These are phyloP conservation scores for Debaryomycetaceae sp. DNA, from an alignment of 1,139 yeast species.

Conservation along the genomic window DNA sequence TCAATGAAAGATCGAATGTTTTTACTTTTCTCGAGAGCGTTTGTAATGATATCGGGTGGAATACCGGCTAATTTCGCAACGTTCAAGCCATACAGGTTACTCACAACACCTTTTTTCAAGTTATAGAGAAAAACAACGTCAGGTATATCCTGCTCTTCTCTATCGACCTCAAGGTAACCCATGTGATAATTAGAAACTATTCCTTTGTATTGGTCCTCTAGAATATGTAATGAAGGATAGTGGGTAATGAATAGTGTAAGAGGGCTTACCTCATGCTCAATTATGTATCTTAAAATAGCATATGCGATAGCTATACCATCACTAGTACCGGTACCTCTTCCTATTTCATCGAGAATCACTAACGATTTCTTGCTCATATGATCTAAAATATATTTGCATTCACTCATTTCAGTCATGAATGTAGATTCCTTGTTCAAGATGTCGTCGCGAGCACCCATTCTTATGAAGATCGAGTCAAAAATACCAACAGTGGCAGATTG, in stretches of 20 bases:
- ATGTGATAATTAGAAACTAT: constrained; percentile 64
- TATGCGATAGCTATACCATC: constrained; percentile 91
- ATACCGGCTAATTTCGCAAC: constrained; percentile 73
- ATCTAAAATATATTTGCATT: constrained; percentile 56
- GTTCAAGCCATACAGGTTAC: constrained; percentile 72
- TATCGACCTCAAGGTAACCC: constrained; percentile 59
- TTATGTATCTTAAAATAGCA: constrained; percentile 65
- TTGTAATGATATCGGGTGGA: constrained; percentile 45
- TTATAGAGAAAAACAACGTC: constrained; percentile 60
- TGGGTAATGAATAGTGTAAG: constrained; percentile 82
- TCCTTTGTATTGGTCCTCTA: constrained; percentile 40
- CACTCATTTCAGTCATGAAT: constrained; percentile 71
- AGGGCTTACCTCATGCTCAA: constrained; percentile 44
- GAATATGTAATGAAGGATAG: constrained; percentile 65
- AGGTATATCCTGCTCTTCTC: constrained; percentile 31
- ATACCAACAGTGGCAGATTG: constrained; percentile 50
- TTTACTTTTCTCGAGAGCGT: constrained; percentile 49
- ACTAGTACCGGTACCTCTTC: constrained; percentile 81
- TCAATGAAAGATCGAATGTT: constrained; percentile 33
- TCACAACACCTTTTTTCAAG: constrained; percentile 55
- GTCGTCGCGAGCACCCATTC: constrained; percentile 78
- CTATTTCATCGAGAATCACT: constrained; percentile 81
- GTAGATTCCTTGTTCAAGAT: constrained; percentile 68
- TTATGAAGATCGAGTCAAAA: constrained; percentile 52
- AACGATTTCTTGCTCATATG: constrained; percentile 47